These are phyloP conservation scores for Ceratobasidium sp. DNA, from an alignment of 1,284 basidiomycete species.

Conservation along the genomic window DNA sequence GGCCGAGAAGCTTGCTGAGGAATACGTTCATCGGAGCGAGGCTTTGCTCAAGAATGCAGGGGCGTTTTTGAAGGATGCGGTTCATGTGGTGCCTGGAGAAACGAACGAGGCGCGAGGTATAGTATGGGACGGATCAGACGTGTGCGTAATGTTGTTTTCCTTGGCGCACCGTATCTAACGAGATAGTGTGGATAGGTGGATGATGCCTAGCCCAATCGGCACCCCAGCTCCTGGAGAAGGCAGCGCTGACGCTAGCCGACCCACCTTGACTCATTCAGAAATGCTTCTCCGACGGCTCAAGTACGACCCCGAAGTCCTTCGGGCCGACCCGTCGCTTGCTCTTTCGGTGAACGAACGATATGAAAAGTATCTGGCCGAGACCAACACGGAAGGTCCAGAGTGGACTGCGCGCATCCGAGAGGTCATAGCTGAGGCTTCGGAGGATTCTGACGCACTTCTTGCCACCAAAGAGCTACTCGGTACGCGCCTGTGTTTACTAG, in stretches of 20 bases:
- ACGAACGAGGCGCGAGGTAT: slow-evolving; percentile 57
- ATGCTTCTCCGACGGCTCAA: slow-evolving; percentile 77
- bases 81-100: slow-evolving; percentile 88
- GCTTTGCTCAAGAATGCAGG: slow-evolving; percentile 76
- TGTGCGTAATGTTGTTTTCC: slow-evolving; percentile 67
- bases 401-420: slow-evolving; percentile 45
- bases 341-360: slow-evolving; percentile 67
- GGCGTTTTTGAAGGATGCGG: slow-evolving; percentile 82
- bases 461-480: slow-evolving; percentile 35
- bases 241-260: slow-evolving; percentile 58
- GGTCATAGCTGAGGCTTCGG: slow-evolving; percentile 46
- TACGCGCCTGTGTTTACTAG: slow-evolving; percentile 54
- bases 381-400: slow-evolving; percentile 59
- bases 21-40: slow-evolving; percentile 73
- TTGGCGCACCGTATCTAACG: slow-evolving; percentile 52
- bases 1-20: slow-evolving; percentile 81
- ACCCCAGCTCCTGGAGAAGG: slow-evolving; percentile 53
- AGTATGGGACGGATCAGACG: slow-evolving; percentile 84
- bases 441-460: slow-evolving; percentile 42
- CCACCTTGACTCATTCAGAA: slow-evolving; percentile 74
- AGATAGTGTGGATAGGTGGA: slow-evolving; percentile 44
- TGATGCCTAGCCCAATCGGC: slow-evolving; percentile 48
- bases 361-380: slow-evolving; percentile 56
- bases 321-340: slow-evolving; percentile 78
- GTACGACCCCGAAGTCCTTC: slow-evolving; percentile 79